Evolutionary conservation across 2,329 filamentous ascomycete genomes (phyloP).

Genomic region (Phyllosticta ampelicida): DNA sequence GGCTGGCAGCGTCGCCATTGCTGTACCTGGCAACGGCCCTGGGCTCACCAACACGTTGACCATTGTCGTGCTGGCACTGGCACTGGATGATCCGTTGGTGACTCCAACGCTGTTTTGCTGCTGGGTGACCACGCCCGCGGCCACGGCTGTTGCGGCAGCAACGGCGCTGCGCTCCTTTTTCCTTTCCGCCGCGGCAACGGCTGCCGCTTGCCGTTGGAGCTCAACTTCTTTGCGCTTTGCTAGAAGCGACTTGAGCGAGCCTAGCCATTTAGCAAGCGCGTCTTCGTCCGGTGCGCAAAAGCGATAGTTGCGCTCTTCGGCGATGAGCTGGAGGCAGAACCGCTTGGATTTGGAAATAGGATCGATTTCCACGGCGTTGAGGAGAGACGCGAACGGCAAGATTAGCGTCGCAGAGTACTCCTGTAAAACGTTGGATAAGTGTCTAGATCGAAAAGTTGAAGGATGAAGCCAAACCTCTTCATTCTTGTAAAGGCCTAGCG

Average conservation of each 20-base stretch:
- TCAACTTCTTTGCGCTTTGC: conserved; percentile 52
- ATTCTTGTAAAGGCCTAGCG: conserved; percentile 85
- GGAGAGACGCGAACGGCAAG: conserved; percentile 64
- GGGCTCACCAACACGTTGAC: not conserved
- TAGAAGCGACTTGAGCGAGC: conserved; percentile 79
- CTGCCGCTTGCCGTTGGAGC: not conserved
- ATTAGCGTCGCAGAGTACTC: conserved; percentile 85
- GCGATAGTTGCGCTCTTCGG: conserved; percentile 61
- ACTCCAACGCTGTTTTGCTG: not conserved
- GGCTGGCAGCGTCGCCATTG: not conserved
- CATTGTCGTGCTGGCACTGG: not conserved
- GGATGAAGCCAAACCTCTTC: conserved; percentile 38
- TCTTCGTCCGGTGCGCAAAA: conserved; percentile 64
- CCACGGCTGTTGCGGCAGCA: not conserved
- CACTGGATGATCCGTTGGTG: not conserved
- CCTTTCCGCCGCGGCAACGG: not conserved
- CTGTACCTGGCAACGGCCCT: not conserved
- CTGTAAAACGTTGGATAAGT: conserved; percentile 24
- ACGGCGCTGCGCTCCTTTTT: not conserved
- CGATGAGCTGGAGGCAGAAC: conserved; percentile 85
- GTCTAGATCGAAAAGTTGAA: not conserved
- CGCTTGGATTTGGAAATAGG: conserved; percentile 74
- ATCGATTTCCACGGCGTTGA: conserved; percentile 89
- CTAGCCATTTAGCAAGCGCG: conserved; percentile 69
- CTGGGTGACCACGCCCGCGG: not conserved